Evolutionary conservation across 1,284 basidiomycete genomes (phyloP).

Genomic region (Ganoderma multipileum): DNA sequence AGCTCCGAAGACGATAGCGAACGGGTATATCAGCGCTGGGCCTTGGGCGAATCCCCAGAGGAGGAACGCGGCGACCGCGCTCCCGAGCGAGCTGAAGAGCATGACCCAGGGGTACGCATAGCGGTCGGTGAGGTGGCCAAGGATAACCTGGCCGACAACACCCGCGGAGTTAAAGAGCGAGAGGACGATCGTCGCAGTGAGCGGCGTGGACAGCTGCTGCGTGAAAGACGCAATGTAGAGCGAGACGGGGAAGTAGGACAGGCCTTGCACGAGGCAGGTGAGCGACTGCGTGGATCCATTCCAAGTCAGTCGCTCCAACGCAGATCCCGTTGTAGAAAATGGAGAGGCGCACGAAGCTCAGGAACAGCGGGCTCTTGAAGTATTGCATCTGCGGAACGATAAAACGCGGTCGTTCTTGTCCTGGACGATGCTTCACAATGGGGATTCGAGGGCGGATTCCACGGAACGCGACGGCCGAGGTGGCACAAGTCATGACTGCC

Average conservation of each 20-base stretch:
- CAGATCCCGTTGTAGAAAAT: neutral
- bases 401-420: conserved; percentile 30
- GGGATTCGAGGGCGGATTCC: conserved; percentile 37
- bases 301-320: neutral
- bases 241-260: conserved; percentile 40
- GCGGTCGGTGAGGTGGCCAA: conserved; percentile 38
- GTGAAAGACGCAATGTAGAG: conserved; percentile 40
- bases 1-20: conserved; percentile 38
- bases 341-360: conserved; percentile 32
- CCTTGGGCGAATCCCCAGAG: conserved; percentile 40
- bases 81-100: conserved; percentile 34
- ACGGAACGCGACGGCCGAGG: conserved; percentile 33
- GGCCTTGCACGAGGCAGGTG: conserved; percentile 36
- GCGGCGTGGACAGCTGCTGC: conserved; percentile 34
- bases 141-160: conserved; percentile 36
- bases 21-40: conserved; percentile 35
- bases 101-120: conserved; percentile 39
- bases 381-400: conserved; percentile 36
- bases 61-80: conserved; percentile 37
- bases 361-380: conserved; percentile 36
- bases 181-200: conserved; percentile 36
- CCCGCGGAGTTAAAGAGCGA: conserved; percentile 38
- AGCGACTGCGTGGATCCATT: conserved; percentile 20
- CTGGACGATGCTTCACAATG: conserved; percentile 28
- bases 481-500: conserved; percentile 31